Conservation (phyloP, 1,139 yeast species). For the Chernovozyma sophiae-reginae region DNA sequence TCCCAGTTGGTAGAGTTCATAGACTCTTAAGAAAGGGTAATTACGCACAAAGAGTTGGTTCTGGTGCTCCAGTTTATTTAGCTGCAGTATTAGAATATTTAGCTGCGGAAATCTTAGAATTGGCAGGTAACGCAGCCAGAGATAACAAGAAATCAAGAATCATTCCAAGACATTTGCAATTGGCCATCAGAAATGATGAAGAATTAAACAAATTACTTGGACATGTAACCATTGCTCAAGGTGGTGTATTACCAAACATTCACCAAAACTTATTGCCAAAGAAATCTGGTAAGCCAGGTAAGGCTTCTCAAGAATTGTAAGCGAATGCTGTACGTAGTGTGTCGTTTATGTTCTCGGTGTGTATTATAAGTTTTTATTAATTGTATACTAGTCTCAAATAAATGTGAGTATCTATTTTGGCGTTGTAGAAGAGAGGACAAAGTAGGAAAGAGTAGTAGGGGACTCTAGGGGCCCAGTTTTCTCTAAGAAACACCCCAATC, state of each 20-base stretch:
- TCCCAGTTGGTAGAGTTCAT: constrained; percentile 99
- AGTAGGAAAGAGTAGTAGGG: no score
- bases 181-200: constrained; percentile 98
- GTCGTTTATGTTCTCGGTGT: constrained; percentile 4
- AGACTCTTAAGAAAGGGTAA: constrained; percentile 95
- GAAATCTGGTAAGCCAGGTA: constrained; percentile 71
- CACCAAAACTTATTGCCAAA: constrained; percentile 94
- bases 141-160: constrained; percentile 98
- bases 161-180: constrained; percentile 96
- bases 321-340: constrained; percentile 6
- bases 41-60: constrained; percentile 99
- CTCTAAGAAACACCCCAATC: no score
- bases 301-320: constrained; percentile 85
- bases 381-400: constrained; percentile 6
- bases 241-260: constrained; percentile 97
- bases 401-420: constrained; percentile 1
- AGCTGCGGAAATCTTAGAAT: constrained; percentile 95
- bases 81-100: constrained; percentile 95
- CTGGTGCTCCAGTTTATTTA: constrained; percentile 95
- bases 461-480: no score
- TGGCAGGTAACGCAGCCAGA: constrained; percentile 99
- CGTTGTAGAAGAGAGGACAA: background rate
- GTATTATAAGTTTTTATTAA: constrained; percentile 7
- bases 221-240: constrained; percentile 77
- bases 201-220: constrained; percentile 80